phyloP scores from a whole-genome alignment of 257 asterid genomes.

The Solanum rostratum region DNA sequence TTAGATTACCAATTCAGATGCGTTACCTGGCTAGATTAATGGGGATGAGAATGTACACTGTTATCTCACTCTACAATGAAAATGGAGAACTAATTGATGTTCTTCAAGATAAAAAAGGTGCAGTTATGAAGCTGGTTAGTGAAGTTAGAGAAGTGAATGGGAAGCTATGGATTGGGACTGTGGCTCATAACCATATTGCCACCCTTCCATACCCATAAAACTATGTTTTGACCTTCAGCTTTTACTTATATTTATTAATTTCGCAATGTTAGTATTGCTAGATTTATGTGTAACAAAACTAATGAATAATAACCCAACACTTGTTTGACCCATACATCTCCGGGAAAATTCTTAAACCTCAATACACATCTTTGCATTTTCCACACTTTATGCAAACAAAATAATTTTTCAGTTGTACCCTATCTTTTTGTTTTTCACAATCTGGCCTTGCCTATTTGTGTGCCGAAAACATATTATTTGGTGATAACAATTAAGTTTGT shows the following conservation, averaged over 20 bases:
- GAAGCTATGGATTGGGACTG: slow-evolving; percentile 88
- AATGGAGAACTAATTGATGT: slow-evolving; percentile 70
- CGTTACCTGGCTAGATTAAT: slow-evolving; percentile 44
- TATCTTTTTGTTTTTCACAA: background rate
- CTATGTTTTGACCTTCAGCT: background rate
- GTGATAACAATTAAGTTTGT: no score
- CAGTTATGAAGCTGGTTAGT: slow-evolving; percentile 77
- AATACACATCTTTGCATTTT: background rate
- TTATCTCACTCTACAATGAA: slow-evolving; percentile 43
- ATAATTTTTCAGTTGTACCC: no score
- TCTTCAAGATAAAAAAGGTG: slow-evolving; percentile 76
- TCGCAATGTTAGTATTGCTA: background rate
- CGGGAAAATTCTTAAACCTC: background rate
- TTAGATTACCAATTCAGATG: slow-evolving; percentile 70
- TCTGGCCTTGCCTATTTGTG: background rate
- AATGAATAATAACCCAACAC: background rate
- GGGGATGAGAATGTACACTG: slow-evolving; percentile 70
- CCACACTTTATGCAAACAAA: background rate
- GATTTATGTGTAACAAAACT: background rate
- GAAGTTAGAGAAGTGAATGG: slow-evolving; percentile 77
- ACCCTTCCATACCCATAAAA: slow-evolving; percentile 47
- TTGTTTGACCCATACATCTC: background rate
- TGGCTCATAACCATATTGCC: slow-evolving; percentile 89
- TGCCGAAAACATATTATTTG: background rate
- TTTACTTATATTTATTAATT: background rate